phyloP scores from a whole-genome alignment of 169 alveolate species.

The Eimeria maxima region DNA sequence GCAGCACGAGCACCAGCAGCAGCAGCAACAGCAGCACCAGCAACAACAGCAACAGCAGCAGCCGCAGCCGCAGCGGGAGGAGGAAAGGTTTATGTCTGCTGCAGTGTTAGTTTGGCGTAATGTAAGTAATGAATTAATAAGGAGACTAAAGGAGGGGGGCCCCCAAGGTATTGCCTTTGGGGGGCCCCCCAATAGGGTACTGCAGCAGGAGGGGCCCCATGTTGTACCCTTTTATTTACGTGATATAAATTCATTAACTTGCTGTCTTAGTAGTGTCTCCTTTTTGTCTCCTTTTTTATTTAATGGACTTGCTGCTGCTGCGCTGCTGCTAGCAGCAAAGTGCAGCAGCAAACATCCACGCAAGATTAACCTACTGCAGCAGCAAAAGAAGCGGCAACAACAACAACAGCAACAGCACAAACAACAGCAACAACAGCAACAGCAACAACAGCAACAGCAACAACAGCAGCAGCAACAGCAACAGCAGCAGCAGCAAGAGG shows the following conservation, averaged over 20 bases:
- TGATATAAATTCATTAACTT: neutral
- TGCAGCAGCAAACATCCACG: neutral
- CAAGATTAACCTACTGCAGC: neutral
- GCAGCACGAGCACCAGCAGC: neutral
- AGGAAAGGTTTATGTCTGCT: neutral
- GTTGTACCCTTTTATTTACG: neutral
- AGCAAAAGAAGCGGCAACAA: neutral
- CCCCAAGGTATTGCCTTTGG: constrained; percentile 3
- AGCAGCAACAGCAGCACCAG: constrained; percentile 1
- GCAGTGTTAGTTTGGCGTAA: neutral
- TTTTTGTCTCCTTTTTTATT: neutral
- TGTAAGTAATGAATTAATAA: neutral
- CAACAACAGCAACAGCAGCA: neutral
- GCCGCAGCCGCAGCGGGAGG: constrained; percentile 37
- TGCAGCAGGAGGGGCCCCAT: neutral
- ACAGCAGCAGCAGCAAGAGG: neutral
- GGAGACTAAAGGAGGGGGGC: constrained; percentile 2
- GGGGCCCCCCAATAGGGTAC: neutral
- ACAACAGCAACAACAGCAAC: neutral
- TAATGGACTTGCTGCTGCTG: neutral
- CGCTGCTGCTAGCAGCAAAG: neutral
- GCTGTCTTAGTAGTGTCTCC: neutral
- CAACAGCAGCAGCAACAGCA: neutral
- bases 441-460: neutral
- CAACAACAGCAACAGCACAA: neutral